Conservation (phyloP, 148 eudicot species). For the Salicornia ramosissima region DNA sequence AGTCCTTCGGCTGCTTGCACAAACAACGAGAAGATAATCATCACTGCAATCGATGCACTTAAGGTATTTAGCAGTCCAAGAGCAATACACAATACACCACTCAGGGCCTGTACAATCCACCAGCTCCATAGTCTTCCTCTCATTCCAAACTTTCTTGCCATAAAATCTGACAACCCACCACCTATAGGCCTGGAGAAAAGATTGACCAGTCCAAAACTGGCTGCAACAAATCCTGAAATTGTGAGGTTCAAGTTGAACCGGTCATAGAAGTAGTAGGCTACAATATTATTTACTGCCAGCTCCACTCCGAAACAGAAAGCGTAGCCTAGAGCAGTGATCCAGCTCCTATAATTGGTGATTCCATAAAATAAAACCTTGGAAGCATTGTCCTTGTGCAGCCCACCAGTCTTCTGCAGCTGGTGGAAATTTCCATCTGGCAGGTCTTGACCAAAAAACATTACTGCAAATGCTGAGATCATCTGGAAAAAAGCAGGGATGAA, state of each 20-base stretch:
- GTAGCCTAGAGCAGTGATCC: conserved; percentile 33
- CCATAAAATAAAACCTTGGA: too few relatives aligned
- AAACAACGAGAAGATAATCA: conserved; percentile 66
- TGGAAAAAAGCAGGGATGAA: conserved; percentile 34
- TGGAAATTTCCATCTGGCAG: neutral
- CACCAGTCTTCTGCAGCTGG: too few relatives aligned
- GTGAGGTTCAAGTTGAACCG: conserved; percentile 44
- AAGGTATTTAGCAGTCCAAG: conserved; percentile 46
- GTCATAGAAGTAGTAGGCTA: conserved; percentile 70
- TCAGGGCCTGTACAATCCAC: conserved; percentile 51
- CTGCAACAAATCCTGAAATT: conserved; percentile 69
- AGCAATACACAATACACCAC: conserved; percentile 49
- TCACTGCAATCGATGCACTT: conserved; percentile 47
- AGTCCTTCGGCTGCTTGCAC: conserved; percentile 83
- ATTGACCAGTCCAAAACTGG: conserved; percentile 20
- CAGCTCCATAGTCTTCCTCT: conserved; percentile 26
- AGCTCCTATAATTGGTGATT: too few relatives aligned
- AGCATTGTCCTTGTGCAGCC: too few relatives aligned
- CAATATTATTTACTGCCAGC: conserved; percentile 63
- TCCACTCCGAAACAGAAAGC: conserved; percentile 86
- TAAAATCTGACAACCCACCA: conserved; percentile 51
- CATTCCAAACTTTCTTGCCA: conserved; percentile 62
- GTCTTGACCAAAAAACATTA: conserved; percentile 52
- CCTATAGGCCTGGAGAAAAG: conserved; percentile 33
- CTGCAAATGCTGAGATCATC: conserved; percentile 39